phyloP scores from a whole-genome alignment of 176 grass and related monocot species.

The Eleusine indica region DNA sequence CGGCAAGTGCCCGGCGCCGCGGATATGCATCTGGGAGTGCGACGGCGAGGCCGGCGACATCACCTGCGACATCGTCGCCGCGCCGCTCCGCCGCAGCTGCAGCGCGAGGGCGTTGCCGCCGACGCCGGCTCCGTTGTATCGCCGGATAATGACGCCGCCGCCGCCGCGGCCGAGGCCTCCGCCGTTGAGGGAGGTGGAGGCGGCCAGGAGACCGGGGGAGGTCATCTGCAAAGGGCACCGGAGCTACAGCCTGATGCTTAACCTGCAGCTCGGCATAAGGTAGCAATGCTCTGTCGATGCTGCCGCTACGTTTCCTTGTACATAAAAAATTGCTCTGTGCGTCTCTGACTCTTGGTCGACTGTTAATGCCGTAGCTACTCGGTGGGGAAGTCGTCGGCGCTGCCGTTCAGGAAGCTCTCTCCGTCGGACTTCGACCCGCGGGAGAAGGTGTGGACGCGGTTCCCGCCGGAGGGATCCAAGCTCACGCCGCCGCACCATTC shows the following conservation, averaged over 20 bases:
- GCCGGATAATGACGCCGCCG: constrained; percentile 45
- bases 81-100: constrained; percentile 53
- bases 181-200: neutral
- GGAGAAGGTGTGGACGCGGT: constrained; percentile 85
- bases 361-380: constrained; percentile 54
- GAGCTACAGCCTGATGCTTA: constrained; percentile 79
- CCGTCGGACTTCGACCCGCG: constrained; percentile 66
- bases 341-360: constrained; percentile 2
- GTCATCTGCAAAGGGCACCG: constrained; percentile 69
- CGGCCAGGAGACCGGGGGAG: constrained; percentile 52
- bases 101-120: constrained; percentile 42
- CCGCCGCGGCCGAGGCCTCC: constrained; percentile 37
- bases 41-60: constrained; percentile 84
- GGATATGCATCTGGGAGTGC: constrained; percentile 92
- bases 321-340: neutral
- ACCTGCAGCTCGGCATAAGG: constrained; percentile 85
- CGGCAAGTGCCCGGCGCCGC: constrained; percentile 46
- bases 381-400: constrained; percentile 73
- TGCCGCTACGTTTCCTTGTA: neutral
- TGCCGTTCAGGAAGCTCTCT: constrained; percentile 62
- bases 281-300: constrained; percentile 11
- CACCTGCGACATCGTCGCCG: constrained; percentile 72
- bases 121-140: constrained; percentile 27
- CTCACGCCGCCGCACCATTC: constrained; percentile 79
- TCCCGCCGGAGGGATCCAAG: constrained; percentile 86